Percentiles rank a stretch among this genome's conserved stretches.
These are phyloP conservation scores for Metschnikowia bowlesiae DNA, from an alignment of 805 yeast genomes.

Conservation along the genomic window DNA sequence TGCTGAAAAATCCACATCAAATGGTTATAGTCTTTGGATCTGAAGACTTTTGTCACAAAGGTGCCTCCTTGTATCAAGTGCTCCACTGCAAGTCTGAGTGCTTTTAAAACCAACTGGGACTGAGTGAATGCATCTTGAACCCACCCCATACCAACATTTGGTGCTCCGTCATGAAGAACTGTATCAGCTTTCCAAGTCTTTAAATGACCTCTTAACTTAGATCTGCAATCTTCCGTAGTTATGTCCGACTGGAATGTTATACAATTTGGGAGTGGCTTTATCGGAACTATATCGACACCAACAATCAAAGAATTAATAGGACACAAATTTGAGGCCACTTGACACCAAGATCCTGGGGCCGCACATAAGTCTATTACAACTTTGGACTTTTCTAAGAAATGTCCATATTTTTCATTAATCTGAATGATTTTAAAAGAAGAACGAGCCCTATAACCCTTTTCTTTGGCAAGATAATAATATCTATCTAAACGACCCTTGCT, in stretches of 20 bases:
- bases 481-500: constrained; percentile 99
- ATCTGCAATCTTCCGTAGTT: constrained; percentile 96
- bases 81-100: constrained; percentile 90
- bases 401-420: constrained; percentile 94
- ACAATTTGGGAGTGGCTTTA: constrained; percentile 91
- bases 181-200: constrained; percentile 99
- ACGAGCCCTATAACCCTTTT: constrained; percentile 98
- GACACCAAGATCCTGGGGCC: constrained; percentile 99
- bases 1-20: constrained; percentile 97
- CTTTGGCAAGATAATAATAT: constrained; percentile 94
- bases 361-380: constrained; percentile 98
- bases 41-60: constrained; percentile 92
- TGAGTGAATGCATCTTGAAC: constrained; percentile 99
- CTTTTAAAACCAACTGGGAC: constrained; percentile 91
- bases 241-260: constrained; percentile 95
- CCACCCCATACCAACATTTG: constrained; percentile 99
- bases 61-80: constrained; percentile 89
- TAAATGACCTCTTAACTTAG: constrained; percentile 90
- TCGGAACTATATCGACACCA: constrained; percentile 98
- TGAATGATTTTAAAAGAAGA: constrained; percentile 93
- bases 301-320: constrained; percentile 90
- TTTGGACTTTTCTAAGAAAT: constrained; percentile 87
- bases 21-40: constrained; percentile 98
- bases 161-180: constrained; percentile 99
- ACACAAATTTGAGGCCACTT: constrained; percentile 90